Conservation (phyloP, 306 rosid genomes). For the Prunus mume region DNA sequence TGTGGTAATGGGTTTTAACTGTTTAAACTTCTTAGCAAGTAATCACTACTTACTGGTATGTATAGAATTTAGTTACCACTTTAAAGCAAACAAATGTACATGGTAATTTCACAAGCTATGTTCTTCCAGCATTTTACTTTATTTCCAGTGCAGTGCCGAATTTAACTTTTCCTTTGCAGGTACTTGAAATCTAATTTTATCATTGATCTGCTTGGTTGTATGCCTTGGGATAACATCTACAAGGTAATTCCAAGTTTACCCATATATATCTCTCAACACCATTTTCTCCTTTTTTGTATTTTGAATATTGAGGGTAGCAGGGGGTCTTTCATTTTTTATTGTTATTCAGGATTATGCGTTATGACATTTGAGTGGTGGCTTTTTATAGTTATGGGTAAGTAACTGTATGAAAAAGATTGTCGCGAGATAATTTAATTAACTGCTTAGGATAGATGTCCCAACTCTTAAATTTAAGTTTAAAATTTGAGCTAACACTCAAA, state of each 20-base stretch:
- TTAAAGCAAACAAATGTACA: background rate
- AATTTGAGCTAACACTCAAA: no score
- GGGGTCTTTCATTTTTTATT: background rate
- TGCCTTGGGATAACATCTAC: slow-evolving; percentile 94
- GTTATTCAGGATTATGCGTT: background rate
- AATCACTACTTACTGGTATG: background rate
- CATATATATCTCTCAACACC: slow-evolving; percentile 3
- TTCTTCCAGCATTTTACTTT: background rate
- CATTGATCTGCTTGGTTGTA: slow-evolving; percentile 75
- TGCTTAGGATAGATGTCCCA: no score
- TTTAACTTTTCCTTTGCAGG: slow-evolving; percentile 38
- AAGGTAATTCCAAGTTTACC: slow-evolving; percentile 50
- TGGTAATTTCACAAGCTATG: background rate
- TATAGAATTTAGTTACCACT: background rate
- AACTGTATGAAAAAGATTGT: no score
- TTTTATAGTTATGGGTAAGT: no score
- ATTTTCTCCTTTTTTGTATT: background rate
- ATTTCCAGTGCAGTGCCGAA: background rate
- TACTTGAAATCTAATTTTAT: slow-evolving; percentile 70
- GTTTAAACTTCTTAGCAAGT: background rate
- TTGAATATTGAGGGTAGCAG: background rate
- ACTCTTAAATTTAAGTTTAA: no score
- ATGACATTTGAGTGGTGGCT: background rate
- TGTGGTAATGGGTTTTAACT: background rate
- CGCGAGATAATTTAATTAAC: no score